Conservation (phyloP, 768 basidiomycete genomes). For the Termitomyces sp. region DNA sequence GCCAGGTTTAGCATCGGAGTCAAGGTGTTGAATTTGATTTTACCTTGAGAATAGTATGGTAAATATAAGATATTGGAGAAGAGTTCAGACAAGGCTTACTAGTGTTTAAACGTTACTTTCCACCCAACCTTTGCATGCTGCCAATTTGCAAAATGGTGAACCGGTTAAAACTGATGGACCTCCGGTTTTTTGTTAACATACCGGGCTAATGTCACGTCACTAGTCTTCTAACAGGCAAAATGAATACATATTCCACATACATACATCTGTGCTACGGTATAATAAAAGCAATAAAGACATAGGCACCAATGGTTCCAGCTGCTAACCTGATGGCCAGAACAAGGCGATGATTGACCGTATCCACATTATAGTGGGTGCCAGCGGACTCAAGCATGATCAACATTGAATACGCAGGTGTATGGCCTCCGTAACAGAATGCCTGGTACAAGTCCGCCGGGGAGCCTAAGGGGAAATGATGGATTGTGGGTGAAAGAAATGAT, state of each 20-base stretch:
- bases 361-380: slow-evolving; percentile 31
- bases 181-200: background rate
- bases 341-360: slow-evolving; percentile 60
- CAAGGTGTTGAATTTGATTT: background rate
- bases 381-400: slow-evolving; percentile 21
- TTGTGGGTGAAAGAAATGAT: background rate
- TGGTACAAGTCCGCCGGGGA: slow-evolving; percentile 21
- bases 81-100: no score
- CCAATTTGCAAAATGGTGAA: no score
- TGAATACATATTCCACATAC: background rate
- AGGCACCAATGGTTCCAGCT: slow-evolving; percentile 15
- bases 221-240: background rate
- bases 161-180: no score
- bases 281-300: slow-evolving; percentile 15
- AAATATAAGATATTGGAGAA: background rate
- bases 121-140: no score
- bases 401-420: slow-evolving; percentile 19
- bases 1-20: background rate
- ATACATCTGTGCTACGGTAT: background rate
- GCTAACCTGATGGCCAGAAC: slow-evolving; percentile 40
- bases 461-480: slow-evolving; percentile 9
- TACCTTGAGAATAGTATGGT: background rate
- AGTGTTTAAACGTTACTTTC: no score
- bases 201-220: no score
- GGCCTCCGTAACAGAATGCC: slow-evolving; percentile 20